Percentiles rank a stretch among this genome's conserved stretches.
phyloP scores from a whole-genome alignment of 352 stramenopile genomes.

The Phytophthora kernoviae region DNA sequence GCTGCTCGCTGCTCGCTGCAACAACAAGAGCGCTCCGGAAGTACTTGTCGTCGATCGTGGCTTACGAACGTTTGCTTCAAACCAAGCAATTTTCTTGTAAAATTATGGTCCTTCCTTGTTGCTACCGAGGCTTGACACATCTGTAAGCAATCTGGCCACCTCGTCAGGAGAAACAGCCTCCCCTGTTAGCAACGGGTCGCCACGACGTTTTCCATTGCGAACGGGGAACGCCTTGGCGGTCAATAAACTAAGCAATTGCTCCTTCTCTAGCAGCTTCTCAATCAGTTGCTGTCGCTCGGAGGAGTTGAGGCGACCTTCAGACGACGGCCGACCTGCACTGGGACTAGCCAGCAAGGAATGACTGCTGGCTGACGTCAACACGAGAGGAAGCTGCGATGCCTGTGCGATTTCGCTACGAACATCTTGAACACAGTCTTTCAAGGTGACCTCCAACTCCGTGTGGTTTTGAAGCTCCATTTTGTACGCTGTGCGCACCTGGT shows the following conservation, averaged over 20 bases:
- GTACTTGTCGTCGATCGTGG: not conserved
- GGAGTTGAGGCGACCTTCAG: constrained; percentile 35
- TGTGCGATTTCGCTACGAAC: constrained; percentile 65
- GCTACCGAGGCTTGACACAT: constrained; percentile 29
- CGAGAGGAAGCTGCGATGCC: constrained; percentile 30
- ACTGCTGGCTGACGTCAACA: constrained; percentile 18
- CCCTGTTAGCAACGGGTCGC: constrained; percentile 46
- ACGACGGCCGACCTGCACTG: not conserved
- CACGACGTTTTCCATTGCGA: constrained; percentile 34
- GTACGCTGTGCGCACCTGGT: constrained; percentile 77
- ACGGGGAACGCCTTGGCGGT: constrained; percentile 78
- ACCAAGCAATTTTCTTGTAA: no score
- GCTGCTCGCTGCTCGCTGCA: no score
- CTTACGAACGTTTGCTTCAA: not conserved
- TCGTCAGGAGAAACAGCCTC: constrained; percentile 54
- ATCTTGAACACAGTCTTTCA: constrained; percentile 86
- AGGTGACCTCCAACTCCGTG: constrained; percentile 81
- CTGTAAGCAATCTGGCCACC: constrained; percentile 47
- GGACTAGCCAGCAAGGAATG: constrained; percentile 15
- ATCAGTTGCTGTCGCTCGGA: constrained; percentile 71
- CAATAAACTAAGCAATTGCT: constrained; percentile 79
- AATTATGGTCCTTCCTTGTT: constrained; percentile 19
- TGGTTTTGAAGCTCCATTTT: constrained; percentile 75
- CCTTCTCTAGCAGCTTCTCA: constrained; percentile 82
- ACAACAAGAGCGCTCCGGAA: no score